These are phyloP conservation scores for Chaetomidium leptoderma DNA, from an alignment of 495 filamentous ascomycete genomes.

Conservation along the genomic window DNA sequence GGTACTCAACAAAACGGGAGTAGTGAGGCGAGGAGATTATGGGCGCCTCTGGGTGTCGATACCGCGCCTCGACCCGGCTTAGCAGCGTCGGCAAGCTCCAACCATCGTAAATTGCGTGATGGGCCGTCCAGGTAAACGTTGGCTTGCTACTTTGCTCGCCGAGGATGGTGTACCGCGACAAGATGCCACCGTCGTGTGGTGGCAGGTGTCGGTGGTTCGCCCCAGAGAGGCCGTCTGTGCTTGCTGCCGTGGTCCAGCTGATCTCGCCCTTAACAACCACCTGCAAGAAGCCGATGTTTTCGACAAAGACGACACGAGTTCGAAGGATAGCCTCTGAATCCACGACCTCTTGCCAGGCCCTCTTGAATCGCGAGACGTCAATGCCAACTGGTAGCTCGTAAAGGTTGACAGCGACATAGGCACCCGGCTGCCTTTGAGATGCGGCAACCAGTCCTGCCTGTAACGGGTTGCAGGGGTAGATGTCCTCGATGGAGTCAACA, in stretches of 20 bases:
- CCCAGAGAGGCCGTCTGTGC: constrained; percentile 3
- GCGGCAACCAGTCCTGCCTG: constrained; percentile 56
- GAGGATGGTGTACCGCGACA: constrained; percentile 18
- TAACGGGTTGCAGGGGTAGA: constrained; percentile 48
- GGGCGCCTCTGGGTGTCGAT: constrained; percentile 15
- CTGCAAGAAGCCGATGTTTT: constrained; percentile 20
- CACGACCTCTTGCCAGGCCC: constrained; percentile 53
- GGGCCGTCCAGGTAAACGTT: constrained; percentile 44
- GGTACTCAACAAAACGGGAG: constrained; percentile 27
- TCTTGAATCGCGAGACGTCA: constrained; percentile 48
- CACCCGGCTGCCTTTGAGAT: constrained; percentile 4
- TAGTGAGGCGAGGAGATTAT: constrained; percentile 26
- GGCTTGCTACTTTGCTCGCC: constrained; percentile 34
- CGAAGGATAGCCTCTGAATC: constrained; percentile 50
- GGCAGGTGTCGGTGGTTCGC: constrained; percentile 13
- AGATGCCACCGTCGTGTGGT: constrained; percentile 19
- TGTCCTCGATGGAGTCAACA: constrained; percentile 24
- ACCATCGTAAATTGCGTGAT: constrained; percentile 64
- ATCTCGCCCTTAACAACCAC: constrained; percentile 19
- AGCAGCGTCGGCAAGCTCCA: constrained; percentile 48
- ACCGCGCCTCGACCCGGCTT: constrained; percentile 19
- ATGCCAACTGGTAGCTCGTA: constrained; percentile 44
- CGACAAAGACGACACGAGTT: constrained; percentile 26
- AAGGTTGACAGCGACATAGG: constrained; percentile 30
- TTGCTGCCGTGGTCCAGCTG: constrained; percentile 13